Evolutionary conservation across 805 yeast genomes (phyloP), one percentile per base, ranked within the genome.

Genomic region (Isabelozyma heimii): DNA sequence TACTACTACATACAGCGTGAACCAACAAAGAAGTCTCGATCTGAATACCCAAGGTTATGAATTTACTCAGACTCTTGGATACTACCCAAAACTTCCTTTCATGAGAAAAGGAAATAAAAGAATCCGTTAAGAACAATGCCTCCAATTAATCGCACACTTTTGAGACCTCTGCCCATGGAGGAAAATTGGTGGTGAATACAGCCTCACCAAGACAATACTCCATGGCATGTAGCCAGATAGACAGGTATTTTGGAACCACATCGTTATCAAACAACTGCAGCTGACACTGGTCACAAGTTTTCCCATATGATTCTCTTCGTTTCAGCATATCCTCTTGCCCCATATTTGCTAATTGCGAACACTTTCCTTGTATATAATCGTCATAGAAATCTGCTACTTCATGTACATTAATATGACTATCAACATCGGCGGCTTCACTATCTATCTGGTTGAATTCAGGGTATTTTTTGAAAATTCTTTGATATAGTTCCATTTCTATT

Each of bases 211-310:
- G 65, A 20, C 58, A 58, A 4, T 38, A 43, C 35, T 62, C 61
- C 39, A 55, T 64, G 2, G 85, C 79, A 63, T 81, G 85, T 46
- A 81, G 63, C 69, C 74, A 80, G 30, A 81, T 66, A 9, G 62
- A 60, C 52, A 62, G 56, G 15, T 64, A 65, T 4, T 63, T 55
- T 13, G 58, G 53, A 20, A 61, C 58, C 10, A 64, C 67, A 40
- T 63, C 65, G 10, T 60, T 45, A 46, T 65, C 60, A 39, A 63
- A 73, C 12, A 75, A 47, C n/a, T 51, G 47, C 3, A 63, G 52
- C 4, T 58, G 59, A 55, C 83, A 78, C 14, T 52, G 65, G 1
- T 48, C 47, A 53, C 82, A 78, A 3, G 15, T 42, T 8, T 52
- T 38, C 45, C 49, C 47, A 26, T 52, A 47, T 37, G 24, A 52